These are phyloP conservation scores for Podaxis rugospora DNA, from an alignment of 768 basidiomycete genomes.

Conservation along the genomic window DNA sequence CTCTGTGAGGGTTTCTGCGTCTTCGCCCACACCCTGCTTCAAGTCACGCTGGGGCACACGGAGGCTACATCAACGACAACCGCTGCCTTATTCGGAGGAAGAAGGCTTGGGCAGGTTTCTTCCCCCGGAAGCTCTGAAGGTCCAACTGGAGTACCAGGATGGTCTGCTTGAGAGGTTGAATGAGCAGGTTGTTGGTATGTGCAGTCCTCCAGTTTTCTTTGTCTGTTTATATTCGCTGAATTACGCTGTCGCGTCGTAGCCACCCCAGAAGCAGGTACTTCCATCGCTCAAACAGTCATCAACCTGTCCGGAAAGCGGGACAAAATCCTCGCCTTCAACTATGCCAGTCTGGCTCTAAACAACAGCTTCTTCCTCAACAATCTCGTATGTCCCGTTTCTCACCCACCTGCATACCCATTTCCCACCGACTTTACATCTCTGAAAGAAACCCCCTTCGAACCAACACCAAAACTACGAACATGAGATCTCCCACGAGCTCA, in stretches of 20 bases:
- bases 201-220: neutral
- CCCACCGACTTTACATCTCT: conserved; percentile 9
- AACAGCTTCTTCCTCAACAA: conserved; percentile 91
- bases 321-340: conserved; percentile 76
- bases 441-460: conserved; percentile 38
- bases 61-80: conserved; percentile 45
- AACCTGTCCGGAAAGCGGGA: conserved; percentile 55
- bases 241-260: conserved; percentile 32
- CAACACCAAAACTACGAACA: conserved; percentile 32
- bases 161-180: conserved; percentile 78
- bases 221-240: conserved; percentile 2
- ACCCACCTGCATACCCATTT: neutral
- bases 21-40: conserved; percentile 15
- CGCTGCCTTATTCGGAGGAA: conserved; percentile 62
- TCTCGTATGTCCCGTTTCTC: conserved; percentile 53
- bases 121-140: conserved; percentile 64
- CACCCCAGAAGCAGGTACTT: conserved; percentile 49
- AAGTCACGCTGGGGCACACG: conserved; percentile 26
- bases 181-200: conserved; percentile 66
- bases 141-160: conserved; percentile 80
- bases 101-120: conserved; percentile 78
- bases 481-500: conserved; percentile 30
- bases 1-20: conserved; percentile 19
- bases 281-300: conserved; percentile 70
- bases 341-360: conserved; percentile 89